Evolutionary conservation across 2,329 filamentous ascomycete species (phyloP), one percentile per base, ranked within the genome.

Genomic region (Albifimbria verrucaria): DNA sequence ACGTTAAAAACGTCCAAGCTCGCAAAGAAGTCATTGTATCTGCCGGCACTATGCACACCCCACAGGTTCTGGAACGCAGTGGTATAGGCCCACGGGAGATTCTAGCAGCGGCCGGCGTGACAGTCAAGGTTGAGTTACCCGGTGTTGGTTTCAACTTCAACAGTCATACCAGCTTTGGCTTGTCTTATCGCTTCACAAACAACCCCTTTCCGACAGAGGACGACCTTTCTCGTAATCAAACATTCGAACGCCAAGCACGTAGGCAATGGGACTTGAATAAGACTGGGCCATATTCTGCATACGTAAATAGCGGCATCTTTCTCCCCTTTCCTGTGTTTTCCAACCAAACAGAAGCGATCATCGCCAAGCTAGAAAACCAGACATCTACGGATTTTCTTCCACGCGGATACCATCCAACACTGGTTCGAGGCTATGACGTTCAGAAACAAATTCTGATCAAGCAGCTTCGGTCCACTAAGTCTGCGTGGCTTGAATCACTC

Each of bases 91-190:
- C 65, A 3, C 60, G 58, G 21, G 54, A 49, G 2, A 65, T 70
- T 50, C 60, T 71, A 21, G 56, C 57, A 23, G 50, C 50, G 28
- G 58, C 77, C 59, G 64, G 69, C 18, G 82, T 85, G 53, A 66
- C 73, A 1, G 72, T 81, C 9, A 59, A 81, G 45, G 67, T 71
- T 1, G 74, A 85, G 57, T 70, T 81, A 2, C 78, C 82, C 5
- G 88, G 88, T 5, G 96, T 96, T 67, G 84, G 89, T 25, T 75
- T 89, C 56, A 85, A 89, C 68, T 75, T 96, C 23, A 23, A 47
- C 21, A 47, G 44, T 18, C 44, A 47, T 18, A 47, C 44, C 21
- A 25, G 21, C 12, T 47, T 47, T 23, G 5, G 21, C 11, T 7
- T 47, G 7, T 24, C 21, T 3, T 47, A 47, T 25, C 44, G 44